Base-by-base conservation (phyloP, 2,329 filamentous ascomycete genomes). In the Diaporthe ilicicola region DNA sequence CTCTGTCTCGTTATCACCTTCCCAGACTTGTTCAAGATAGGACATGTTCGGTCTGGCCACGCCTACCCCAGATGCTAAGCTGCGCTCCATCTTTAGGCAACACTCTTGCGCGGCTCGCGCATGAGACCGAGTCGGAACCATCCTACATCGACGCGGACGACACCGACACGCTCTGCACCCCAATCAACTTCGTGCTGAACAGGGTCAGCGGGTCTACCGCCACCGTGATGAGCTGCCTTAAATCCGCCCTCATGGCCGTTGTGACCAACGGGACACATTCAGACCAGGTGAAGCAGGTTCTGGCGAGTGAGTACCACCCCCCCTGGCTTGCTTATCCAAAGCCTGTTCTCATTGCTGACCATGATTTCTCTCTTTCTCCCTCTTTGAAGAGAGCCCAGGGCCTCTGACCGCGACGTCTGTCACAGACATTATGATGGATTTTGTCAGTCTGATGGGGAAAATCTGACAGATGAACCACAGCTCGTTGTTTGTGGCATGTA, bases 101-200 rank as follows among this genome's bases (percentile, higher is more conserved):
- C 42, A 62, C 59, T 19, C 59, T 62, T 4, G 59, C 59, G 19
- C 59, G 59, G 27, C 42, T 62, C n/a, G 59, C 59, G 17, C 48
- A 34, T 42, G 42, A 37, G 44, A 44, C 29, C 7, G 59, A 50
- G 29, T 12, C 29, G 7, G n/a, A 37, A 17, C 59, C 59, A 4
- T 64, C 44, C 27, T 64, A 64, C 32, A 50, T 64, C 42, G n/a
- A 37, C 59, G 42, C 59, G n/a, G 59, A 37, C 15, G 59, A 64
- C 44, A 64, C 59, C 13, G 59, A 64, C 59, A 62, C 59, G 29
- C 24, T 50, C 12, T 64, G 59, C 44, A 64, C 59, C 7, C 29
- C 44, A 19, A 50, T 64, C 59, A 64, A 64, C n/a, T 64, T 64
- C 15, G 42, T 64, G n/a, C 44, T 64, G 44, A 64, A 64, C n/a